A percentile compares a stretch with the other conserved stretches of the same genome.
Conservation (phyloP, 371 early-diverging fungal species). For the Capniomyces stellatus region DNA sequence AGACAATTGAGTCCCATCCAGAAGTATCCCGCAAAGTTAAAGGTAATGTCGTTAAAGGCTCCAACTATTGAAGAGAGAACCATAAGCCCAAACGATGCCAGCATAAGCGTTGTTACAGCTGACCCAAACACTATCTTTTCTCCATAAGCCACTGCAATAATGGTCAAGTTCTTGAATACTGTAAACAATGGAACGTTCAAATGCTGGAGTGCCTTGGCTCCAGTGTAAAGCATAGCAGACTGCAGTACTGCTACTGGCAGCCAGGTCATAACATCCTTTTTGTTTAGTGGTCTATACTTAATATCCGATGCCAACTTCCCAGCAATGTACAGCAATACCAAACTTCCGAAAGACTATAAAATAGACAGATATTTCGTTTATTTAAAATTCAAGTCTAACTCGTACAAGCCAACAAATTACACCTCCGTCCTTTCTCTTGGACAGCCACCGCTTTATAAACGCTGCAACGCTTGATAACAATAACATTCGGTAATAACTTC, state of each 20-base stretch:
- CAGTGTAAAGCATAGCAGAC: slow-evolving; percentile 95
- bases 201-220: slow-evolving; percentile 81
- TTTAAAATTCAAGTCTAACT: too few species aligned
- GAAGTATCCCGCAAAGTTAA: slow-evolving; percentile 53
- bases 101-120: slow-evolving; percentile 54
- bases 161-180: slow-evolving; percentile 96
- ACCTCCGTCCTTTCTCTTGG: too few species aligned
- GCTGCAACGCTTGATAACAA: too few species aligned
- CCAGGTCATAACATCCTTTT: slow-evolving; percentile 58
- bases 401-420: too few species aligned
- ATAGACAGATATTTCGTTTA: too few species aligned
- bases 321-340: slow-evolving; percentile 38
- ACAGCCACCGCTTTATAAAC: too few species aligned
- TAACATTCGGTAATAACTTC: background rate
- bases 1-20: slow-evolving; percentile 90
- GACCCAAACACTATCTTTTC: slow-evolving; percentile 74
- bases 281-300: slow-evolving; percentile 40
- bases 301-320: slow-evolving; percentile 26
- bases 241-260: slow-evolving; percentile 70
- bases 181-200: slow-evolving; percentile 92
- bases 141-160: slow-evolving; percentile 90
- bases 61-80: slow-evolving; percentile 86
- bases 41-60: slow-evolving; percentile 53
- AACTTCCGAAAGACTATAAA: slow-evolving; percentile 19
- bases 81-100: slow-evolving; percentile 77